Percentiles rank a stretch among this genome's conserved stretches.
phyloP scores from a whole-genome alignment of 306 rosid species.

The Nissolia schottii region DNA sequence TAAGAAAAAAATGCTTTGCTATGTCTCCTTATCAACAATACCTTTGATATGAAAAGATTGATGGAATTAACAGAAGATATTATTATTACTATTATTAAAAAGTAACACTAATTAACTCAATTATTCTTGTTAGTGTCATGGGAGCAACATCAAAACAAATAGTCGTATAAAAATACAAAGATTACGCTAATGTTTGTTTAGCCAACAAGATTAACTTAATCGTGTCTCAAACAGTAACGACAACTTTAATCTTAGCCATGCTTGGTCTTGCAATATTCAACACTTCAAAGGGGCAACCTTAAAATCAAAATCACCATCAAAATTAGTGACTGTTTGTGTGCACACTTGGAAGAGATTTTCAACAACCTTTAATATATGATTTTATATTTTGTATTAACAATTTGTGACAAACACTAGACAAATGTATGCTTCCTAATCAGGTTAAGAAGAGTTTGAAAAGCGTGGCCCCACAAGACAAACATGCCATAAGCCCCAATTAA shows the following conservation, averaged over 20 bases:
- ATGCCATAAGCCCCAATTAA: conserved; percentile 21
- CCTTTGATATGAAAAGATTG: conserved; percentile 7
- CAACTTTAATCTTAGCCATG: conserved; percentile 26
- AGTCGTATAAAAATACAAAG: not conserved
- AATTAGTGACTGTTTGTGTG: conserved; percentile 9
- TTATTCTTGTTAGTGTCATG: conserved; percentile 23
- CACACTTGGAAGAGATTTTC: conserved; percentile 26
- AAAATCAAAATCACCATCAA: not conserved
- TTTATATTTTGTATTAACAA: not conserved
- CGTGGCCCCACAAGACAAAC: conserved; percentile 30
- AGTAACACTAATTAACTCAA: conserved; percentile 32
- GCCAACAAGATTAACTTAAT: conserved; percentile 25
- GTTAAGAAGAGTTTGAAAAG: conserved; percentile 10
- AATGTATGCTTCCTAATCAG: conserved; percentile 5
- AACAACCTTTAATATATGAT: not conserved
- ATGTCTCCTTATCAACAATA: conserved; percentile 27
- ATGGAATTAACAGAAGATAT: conserved; percentile 1
- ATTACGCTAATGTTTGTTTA: conserved; percentile 22
- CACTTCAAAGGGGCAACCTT: not conserved
- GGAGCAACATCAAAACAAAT: conserved; percentile 32
- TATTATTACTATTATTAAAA: no score
- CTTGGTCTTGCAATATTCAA: not conserved
- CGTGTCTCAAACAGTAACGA: conserved; percentile 29
- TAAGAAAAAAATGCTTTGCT: not conserved
- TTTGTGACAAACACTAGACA: conserved; percentile 4